These are phyloP conservation scores for Xylaria sp. DNA, from an alignment of 2,329 filamentous ascomycete genomes.

Conservation along the genomic window DNA sequence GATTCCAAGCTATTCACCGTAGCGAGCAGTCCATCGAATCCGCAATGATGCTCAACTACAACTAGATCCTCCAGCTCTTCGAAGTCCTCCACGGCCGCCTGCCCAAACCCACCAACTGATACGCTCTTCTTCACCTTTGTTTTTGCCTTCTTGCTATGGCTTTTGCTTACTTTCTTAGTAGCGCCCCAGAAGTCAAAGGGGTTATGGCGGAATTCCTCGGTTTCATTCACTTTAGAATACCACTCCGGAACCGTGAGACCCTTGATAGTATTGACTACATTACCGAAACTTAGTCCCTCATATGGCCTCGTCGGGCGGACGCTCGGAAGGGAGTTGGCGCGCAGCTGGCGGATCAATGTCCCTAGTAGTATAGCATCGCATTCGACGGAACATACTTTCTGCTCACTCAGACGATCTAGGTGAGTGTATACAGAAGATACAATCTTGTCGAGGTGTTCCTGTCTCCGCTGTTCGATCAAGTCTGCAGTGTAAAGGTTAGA, in stretches of 20 bases:
- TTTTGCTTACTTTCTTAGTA: background rate
- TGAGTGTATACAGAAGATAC: constrained; percentile 24
- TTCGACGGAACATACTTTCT: constrained; percentile 19
- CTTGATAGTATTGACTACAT: constrained; percentile 15
- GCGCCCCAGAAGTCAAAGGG: constrained; percentile 29
- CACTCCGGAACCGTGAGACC: constrained; percentile 24
- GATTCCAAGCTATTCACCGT: constrained; percentile 20
- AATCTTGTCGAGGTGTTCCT: constrained; percentile 26
- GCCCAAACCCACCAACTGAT: background rate
- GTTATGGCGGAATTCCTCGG: constrained; percentile 10
- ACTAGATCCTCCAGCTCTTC: constrained; percentile 15
- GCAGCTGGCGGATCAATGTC: constrained; percentile 22
- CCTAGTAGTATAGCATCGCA: constrained; percentile 32
- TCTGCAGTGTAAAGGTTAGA: constrained; percentile 16
- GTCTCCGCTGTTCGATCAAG: constrained; percentile 21
- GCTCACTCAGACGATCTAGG: constrained; percentile 19
- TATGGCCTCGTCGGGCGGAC: constrained; percentile 23
- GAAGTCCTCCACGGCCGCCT: constrained; percentile 9
- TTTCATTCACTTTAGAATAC: constrained; percentile 10
- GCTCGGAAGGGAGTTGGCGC: constrained; percentile 22
- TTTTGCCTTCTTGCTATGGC: constrained; percentile 4
- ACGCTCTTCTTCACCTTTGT: background rate
- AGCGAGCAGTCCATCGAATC: constrained; percentile 26
- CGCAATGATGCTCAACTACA: constrained; percentile 26
- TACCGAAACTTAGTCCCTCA: constrained; percentile 19